Evolutionary conservation across 306 rosid species (phyloP), one percentile per base, ranked within the genome.

Genomic region (Pyrus communis): DNA sequence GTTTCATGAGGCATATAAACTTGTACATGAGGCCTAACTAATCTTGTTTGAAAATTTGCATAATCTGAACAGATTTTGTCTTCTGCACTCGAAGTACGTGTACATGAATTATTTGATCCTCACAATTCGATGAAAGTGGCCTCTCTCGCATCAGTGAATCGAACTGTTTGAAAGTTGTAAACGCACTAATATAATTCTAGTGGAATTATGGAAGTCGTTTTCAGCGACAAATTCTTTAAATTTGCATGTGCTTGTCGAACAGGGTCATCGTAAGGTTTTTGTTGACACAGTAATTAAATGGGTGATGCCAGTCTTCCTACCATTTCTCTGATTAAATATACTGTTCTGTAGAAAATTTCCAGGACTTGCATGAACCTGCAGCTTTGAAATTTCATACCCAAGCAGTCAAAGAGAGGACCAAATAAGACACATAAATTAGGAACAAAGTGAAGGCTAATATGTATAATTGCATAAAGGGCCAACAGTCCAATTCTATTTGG

Each of bases 141-240:
- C 54, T 58, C 55, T 38, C 19, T 15, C 22, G 67, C 66, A 57
- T 57, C 51, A 55, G 14, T 62, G 25, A 22, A 62, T 63, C 7
- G 4, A 59, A 57, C 76, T 57, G 51, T 55, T n/a, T 35, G n/a
- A 51, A 51, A 69, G 30, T 21, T 51, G 25, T 28, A 38, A 1
- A 30, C 11, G 45, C 63, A 51, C 57, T 51, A 13, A 4, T 0
- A 7, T 23, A 38, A 40, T 42, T 40, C 23, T 13, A 35, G 15
- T 25, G 58, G 69, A 73, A 59, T 57, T 59, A 22, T 25, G 69
- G 69, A 73, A 59, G 69, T 59, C 77, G 6, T 73, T 73, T 42
- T 73, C 58, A 40, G 68, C 54, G 27, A 73, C 69, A 18, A 22
- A 30, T 15, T 15, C 45, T 42, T 42, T 42, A 10, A 0, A 42